Evolutionary conservation across 306 rosid genomes (phyloP), one percentile per base, ranked within the genome.

Genomic region (Casuarina glauca): DNA sequence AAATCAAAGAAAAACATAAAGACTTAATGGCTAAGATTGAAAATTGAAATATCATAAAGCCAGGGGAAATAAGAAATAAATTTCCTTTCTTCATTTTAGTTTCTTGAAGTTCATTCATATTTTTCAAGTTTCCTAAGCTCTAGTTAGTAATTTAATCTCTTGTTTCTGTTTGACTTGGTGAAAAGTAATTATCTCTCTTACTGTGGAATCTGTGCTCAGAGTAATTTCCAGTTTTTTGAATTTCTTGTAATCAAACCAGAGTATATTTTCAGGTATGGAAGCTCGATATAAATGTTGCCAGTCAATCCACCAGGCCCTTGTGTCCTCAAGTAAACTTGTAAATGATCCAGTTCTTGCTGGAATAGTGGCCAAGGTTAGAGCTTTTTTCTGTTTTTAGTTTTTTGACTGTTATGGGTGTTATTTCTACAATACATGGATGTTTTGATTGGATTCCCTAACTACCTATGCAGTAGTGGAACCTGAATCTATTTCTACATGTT

Each of bases 231-330:
- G 26, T 6, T 63, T 52, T 11, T 1, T 16, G 15, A 61, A 38
- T 11, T 62, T 46, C 46, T 63, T n/a, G 64, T 26, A 75, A 60
- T 36, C 16, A 11, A 62, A 74, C 51, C 38, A n/a, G 20, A 55
- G 69, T 13, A 43, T 49, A 69, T 73, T 78, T 83, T 54, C 86
- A 93, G 99, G 96, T 51, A 95, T 95, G 99, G 99, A 95, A 82
- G 88, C 90, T 70, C 86, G 97, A 80, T 82, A 86, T 85, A 87
- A 87, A 53, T 95, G 99, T 79, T 95, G 97, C 88, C 84, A 81
- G 86, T 84, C 82, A 39, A 91, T 93, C 77, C 85, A 85, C 74
- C 85, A 73, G 72, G 86, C 96, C 38, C 71, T 93, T 82, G 44
- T 63, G 69, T 81, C 54, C 52, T 89, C 99, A 42, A 74, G 88